These are phyloP conservation scores for Seiridium cupressi DNA, from an alignment of 2,329 filamentous ascomycete species.

Conservation along the genomic window DNA sequence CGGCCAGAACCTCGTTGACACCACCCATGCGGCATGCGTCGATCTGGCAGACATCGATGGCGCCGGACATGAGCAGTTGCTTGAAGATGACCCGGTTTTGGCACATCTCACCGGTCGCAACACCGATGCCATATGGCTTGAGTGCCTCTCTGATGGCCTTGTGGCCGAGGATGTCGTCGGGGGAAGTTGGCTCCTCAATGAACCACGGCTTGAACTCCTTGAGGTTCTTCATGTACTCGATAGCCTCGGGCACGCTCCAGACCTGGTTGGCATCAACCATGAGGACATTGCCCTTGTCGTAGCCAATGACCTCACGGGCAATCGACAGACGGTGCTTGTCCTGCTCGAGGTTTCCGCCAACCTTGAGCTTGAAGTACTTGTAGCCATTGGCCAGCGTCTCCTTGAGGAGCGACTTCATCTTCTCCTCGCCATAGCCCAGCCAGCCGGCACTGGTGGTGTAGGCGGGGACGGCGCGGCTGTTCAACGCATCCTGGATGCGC, in stretches of 20 bases:
- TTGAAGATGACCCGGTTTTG: constrained; percentile 95
- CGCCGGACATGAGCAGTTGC: constrained; percentile 76
- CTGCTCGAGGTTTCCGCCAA: constrained; percentile 70
- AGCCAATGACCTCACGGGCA: constrained; percentile 77
- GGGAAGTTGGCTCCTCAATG: constrained; percentile 90
- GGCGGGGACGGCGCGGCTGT: constrained; percentile 75
- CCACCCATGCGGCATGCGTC: constrained; percentile 88
- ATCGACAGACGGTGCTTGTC: constrained; percentile 71
- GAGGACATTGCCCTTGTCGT: constrained; percentile 77
- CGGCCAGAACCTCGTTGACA: constrained; percentile 90
- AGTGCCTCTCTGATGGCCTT: constrained; percentile 81
- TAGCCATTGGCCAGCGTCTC: constrained; percentile 78
- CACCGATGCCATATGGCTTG: constrained; percentile 71
- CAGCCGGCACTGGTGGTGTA: constrained; percentile 91
- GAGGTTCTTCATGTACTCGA: constrained; percentile 81
- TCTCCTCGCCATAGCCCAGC: constrained; percentile 87
- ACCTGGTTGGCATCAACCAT: constrained; percentile 96
- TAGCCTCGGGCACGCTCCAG: constrained; percentile 87
- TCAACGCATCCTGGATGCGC: constrained; percentile 71
- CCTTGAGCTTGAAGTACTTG: constrained; percentile 88
- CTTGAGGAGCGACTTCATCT: constrained; percentile 72
- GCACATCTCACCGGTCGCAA: constrained; percentile 93
- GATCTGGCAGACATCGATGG: constrained; percentile 86
- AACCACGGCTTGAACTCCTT: constrained; percentile 87
- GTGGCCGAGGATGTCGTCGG: constrained; percentile 87